Conservation (phyloP, 768 basidiomycete species). For the Polyporus arcularius region DNA sequence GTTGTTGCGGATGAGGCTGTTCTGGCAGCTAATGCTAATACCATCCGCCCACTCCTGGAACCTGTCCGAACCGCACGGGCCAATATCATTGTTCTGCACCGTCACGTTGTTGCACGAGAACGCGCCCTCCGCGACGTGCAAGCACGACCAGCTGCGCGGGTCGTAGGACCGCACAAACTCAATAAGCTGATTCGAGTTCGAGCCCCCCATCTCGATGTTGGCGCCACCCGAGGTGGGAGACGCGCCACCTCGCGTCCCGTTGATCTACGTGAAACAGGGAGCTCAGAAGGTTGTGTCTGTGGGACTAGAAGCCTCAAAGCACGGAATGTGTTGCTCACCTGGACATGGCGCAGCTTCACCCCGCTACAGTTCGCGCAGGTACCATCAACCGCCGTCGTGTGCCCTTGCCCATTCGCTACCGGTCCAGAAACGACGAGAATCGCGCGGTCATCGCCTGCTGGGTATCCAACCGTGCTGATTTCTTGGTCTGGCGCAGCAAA, state of each 20-base stretch:
- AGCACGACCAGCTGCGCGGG: conserved; percentile 81
- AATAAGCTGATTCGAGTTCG: conserved; percentile 69
- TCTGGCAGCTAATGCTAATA: conserved; percentile 70
- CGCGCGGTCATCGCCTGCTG: conserved; percentile 65
- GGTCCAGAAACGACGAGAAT: conserved; percentile 69
- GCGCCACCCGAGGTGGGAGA: conserved; percentile 61
- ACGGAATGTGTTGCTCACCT: conserved; percentile 42
- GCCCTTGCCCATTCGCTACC: conserved; percentile 59
- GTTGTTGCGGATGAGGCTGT: conserved; percentile 65
- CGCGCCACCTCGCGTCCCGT: conserved; percentile 65
- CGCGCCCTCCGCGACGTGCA: conserved; percentile 74
- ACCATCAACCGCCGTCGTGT: conserved; percentile 74
- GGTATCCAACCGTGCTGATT: conserved; percentile 80
- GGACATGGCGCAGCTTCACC: conserved; percentile 68
- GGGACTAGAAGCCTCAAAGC: not conserved
- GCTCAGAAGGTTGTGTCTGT: not conserved
- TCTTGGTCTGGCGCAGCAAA: conserved; percentile 74
- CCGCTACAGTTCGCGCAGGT: conserved; percentile 60
- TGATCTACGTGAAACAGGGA: conserved; percentile 48
- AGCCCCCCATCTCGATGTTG: conserved; percentile 85
- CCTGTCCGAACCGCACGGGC: conserved; percentile 66
- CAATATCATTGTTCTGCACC: conserved; percentile 83
- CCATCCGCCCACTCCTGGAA: conserved; percentile 84
- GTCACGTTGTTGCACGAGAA: conserved; percentile 62
- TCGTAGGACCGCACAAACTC: conserved; percentile 78